A percentile compares a stretch with the other conserved stretches of the same genome.
Evolutionary conservation across 179 eudicot species (phyloP).

Genomic region (Spergularia azorica): DNA sequence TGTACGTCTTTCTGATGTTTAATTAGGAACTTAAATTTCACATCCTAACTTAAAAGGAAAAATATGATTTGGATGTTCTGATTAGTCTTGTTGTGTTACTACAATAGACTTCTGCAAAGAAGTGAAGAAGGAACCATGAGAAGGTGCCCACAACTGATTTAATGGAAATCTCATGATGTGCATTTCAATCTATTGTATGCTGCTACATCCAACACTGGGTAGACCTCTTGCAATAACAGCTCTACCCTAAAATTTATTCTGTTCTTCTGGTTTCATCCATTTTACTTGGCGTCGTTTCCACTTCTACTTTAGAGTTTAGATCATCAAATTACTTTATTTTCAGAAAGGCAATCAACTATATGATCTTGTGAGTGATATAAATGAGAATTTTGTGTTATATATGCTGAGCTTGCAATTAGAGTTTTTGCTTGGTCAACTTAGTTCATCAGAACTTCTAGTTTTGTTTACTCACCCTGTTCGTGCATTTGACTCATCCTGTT

Average conservation of each 20-base stretch:
- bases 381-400: neutral
- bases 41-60: neutral
- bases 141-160: too few relatives aligned
- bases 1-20: neutral
- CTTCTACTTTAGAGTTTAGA: neutral
- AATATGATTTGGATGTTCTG: neutral
- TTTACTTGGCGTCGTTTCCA: neutral
- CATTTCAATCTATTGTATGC: too few relatives aligned
- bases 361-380: too few relatives aligned
- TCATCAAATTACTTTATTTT: too few relatives aligned
- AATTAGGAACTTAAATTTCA: neutral
- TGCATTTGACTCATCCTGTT: conserved; percentile 10
- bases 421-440: neutral
- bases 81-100: neutral
- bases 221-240: too few relatives aligned
- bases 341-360: too few relatives aligned
- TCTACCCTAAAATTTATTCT: too few relatives aligned
- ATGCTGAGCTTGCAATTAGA: neutral
- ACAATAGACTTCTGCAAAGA: neutral
- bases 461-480: conserved; percentile 3
- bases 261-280: neutral
- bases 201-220: too few relatives aligned
- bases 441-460: conserved; percentile 5
- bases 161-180: too few relatives aligned
- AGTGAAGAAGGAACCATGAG: too few relatives aligned